A percentile compares a stretch with the other conserved stretches of the same genome.
phyloP scores from a whole-genome alignment of 805 yeast species.

The Zygoascus biomembranicola region DNA sequence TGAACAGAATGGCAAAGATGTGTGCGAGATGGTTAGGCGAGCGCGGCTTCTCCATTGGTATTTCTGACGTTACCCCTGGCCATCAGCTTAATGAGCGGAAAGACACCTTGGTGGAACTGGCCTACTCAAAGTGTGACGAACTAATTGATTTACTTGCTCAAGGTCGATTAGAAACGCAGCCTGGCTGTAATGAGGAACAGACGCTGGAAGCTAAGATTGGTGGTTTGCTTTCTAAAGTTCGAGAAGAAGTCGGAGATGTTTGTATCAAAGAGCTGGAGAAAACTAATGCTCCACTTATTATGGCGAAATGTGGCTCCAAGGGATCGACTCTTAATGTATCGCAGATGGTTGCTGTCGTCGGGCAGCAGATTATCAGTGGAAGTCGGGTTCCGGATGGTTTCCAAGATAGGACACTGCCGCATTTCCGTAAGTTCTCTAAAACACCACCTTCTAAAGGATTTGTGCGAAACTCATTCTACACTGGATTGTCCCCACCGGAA shows the following conservation, averaged over 20 bases:
- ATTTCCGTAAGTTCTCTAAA: conserved; percentile 89
- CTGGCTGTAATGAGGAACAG: conserved; percentile 98
- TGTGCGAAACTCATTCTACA: conserved; percentile 88
- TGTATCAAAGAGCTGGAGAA: conserved; percentile 87
- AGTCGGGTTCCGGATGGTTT: conserved; percentile 99
- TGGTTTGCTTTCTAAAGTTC: conserved; percentile 89
- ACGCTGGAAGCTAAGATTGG: conserved; percentile 97
- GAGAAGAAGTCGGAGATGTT: conserved; percentile 98
- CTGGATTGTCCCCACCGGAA: conserved; percentile 94
- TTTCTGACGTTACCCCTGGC: conserved; percentile 95
- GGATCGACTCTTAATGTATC: conserved; percentile 97
- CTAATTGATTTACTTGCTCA: conserved; percentile 67
- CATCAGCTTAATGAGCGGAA: conserved; percentile 63
- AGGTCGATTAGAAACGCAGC: conserved; percentile 94
- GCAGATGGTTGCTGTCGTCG: conserved; percentile 99
- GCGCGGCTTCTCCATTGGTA: conserved; percentile 95
- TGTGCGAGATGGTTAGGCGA: conserved; percentile 94
- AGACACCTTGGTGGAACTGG: conserved; percentile 82
- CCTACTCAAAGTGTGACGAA: conserved; percentile 86
- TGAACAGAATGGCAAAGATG: conserved; percentile 98
- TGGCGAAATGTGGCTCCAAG: conserved; percentile 99
- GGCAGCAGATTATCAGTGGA: conserved; percentile 97
- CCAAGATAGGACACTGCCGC: conserved; percentile 97
- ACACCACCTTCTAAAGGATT: conserved; percentile 98
- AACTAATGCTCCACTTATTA: conserved; percentile 90